phyloP scores from a whole-genome alignment of 169 alveolate species.

The Plasmodium malariae region DNA sequence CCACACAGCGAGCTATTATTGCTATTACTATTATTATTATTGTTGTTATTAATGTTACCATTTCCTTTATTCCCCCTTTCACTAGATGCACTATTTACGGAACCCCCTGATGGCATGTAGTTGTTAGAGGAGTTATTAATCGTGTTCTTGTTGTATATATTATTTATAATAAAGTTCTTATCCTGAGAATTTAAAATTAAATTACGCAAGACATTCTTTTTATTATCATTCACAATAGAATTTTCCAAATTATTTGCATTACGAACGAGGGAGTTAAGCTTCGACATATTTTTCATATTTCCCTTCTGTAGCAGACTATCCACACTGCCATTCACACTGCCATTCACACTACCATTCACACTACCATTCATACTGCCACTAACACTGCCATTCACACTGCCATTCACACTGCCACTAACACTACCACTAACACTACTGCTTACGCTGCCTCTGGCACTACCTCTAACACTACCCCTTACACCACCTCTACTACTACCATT shows the following conservation, averaged over 20 bases:
- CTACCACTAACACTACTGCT: too few species aligned
- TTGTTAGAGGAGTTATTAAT: background rate
- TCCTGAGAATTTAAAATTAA: conserved; percentile 3
- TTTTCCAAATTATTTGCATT: background rate
- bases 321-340: background rate
- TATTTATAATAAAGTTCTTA: background rate
- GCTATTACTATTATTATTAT: background rate
- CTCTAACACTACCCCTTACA: too few species aligned
- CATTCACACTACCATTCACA: background rate
- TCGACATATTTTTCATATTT: background rate
- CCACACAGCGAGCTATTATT: background rate
- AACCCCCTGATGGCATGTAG: background rate
- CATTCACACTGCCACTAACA: too few species aligned
- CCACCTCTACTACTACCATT: too few species aligned
- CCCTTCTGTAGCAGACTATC: background rate
- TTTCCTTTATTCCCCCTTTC: too few species aligned
- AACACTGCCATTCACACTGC: background rate
- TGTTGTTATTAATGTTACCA: background rate
- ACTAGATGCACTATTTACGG: background rate
- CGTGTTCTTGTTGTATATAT: background rate
- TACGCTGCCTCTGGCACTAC: too few species aligned
- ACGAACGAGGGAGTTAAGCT: background rate
- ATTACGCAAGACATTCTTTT: background rate
- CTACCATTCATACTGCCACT: background rate
- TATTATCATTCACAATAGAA: background rate